Percentiles rank a stretch among this genome's conserved stretches.
These are phyloP conservation scores for Nepenthes alata DNA, from an alignment of 179 eudicot species.

Conservation along the genomic window DNA sequence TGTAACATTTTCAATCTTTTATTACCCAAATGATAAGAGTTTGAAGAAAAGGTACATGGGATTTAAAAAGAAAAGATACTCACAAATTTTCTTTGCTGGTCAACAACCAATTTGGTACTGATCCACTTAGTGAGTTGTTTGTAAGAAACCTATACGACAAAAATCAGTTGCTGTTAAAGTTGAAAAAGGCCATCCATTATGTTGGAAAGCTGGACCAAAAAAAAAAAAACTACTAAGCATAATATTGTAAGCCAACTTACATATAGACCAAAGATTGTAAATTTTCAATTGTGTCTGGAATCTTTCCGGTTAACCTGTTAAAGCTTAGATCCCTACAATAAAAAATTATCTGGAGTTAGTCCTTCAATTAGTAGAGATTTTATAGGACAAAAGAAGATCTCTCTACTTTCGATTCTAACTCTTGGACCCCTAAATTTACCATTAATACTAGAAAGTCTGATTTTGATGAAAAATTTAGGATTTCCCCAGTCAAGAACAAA, in stretches of 20 bases:
- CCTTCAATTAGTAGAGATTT: background rate
- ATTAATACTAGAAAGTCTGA: no score
- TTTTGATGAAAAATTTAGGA: no score
- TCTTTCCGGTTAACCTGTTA: conserved; percentile 55
- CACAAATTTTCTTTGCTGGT: background rate
- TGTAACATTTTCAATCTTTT: background rate
- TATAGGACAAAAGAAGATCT: background rate
- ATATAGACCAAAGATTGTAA: conserved; percentile 12
- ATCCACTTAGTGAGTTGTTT: conserved; percentile 53
- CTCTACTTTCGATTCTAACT: no score
- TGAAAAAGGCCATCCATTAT: no score
- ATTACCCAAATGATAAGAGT: background rate
- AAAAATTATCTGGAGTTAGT: background rate
- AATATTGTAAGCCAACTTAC: no score
- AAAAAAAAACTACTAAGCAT: no score
- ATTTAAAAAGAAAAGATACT: background rate
- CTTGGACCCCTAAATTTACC: no score
- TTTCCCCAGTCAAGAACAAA: no score
- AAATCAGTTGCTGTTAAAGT: background rate
- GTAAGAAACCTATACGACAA: conserved; percentile 40
- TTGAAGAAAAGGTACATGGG: background rate
- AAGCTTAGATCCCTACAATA: conserved; percentile 64
- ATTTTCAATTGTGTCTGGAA: conserved; percentile 35
- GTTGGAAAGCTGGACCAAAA: no score
- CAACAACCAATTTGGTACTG: conserved; percentile 45